Conservation (phyloP, 2,329 filamentous ascomycete genomes). For the Cladosporium sphaerospermum region DNA sequence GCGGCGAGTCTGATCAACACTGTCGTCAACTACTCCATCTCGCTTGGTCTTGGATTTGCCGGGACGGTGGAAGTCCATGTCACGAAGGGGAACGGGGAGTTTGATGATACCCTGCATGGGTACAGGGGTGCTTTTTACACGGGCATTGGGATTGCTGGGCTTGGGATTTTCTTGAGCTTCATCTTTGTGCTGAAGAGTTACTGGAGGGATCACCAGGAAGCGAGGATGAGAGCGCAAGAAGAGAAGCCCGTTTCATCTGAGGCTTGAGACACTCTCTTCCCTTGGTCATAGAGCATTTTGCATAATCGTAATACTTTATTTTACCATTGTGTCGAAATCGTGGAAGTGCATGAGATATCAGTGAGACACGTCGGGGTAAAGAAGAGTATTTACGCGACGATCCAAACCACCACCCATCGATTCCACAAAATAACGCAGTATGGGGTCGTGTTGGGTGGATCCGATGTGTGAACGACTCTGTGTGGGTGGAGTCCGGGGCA, state of each 20-base stretch:
- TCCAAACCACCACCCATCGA: too few relatives aligned
- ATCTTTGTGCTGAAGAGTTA: slow-evolving; percentile 22
- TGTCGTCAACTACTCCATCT: slow-evolving; percentile 63
- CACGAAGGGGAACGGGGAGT: slow-evolving; percentile 33
- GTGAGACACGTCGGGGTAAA: too few relatives aligned
- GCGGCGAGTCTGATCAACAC: slow-evolving; percentile 56
- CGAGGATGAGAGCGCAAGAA: neutral
- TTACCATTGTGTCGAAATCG: too few relatives aligned
- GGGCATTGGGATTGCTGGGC: slow-evolving; percentile 29
- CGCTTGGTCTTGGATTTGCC: slow-evolving; percentile 59
- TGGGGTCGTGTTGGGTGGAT: too few relatives aligned
- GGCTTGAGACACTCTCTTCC: neutral
- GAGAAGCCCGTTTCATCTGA: neutral
- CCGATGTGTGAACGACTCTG: too few relatives aligned
- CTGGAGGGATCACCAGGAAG: slow-evolving; percentile 2
- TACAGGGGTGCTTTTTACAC: slow-evolving; percentile 39
- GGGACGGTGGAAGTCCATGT: slow-evolving; percentile 55
- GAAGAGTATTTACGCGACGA: too few relatives aligned
- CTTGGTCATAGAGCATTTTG: too few relatives aligned
- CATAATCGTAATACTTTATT: too few relatives aligned
- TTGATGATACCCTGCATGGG: slow-evolving; percentile 30
- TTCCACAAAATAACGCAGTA: too few relatives aligned
- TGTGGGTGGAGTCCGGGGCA: neutral
- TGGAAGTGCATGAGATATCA: too few relatives aligned
- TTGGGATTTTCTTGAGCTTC: slow-evolving; percentile 24